Evolutionary conservation across 139 green algal genomes (phyloP).

Genomic region (Chlorella sp.): DNA sequence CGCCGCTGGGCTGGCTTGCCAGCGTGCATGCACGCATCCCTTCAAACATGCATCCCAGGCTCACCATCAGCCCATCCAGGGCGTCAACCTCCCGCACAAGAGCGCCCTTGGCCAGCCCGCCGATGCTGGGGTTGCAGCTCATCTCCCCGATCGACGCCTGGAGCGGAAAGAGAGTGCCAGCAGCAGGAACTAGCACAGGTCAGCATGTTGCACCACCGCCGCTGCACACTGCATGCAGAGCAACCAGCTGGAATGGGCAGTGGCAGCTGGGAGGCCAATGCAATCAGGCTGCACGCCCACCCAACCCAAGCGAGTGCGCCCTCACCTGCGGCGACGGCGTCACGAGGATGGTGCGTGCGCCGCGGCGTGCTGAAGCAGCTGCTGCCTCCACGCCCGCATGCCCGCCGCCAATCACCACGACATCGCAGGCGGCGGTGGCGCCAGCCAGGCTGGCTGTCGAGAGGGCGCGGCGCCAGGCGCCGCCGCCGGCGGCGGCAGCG

Average conservation of each 20-base stretch:
- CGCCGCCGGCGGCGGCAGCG: no score
- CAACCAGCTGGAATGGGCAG: no score
- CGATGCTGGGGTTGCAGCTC: slow-evolving; percentile 72
- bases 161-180: no score
- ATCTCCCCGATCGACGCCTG: slow-evolving; percentile 56
- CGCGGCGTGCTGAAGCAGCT: slow-evolving; percentile 54
- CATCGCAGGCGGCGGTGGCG: slow-evolving; percentile 8
- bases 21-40: no score
- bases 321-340: slow-evolving; percentile 36
- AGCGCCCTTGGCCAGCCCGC: slow-evolving; percentile 67
- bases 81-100: slow-evolving; percentile 69
- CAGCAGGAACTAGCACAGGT: no score
- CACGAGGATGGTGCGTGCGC: slow-evolving; percentile 55
- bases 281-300: no score
- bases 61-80: slow-evolving; percentile 65
- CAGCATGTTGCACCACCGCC: no score
- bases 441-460: background rate
- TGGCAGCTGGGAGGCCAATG: no score
- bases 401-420: slow-evolving; percentile 47
- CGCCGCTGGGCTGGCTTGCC: no score
- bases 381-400: slow-evolving; percentile 64
- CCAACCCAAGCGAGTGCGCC: no score
- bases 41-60: background rate
- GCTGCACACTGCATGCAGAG: no score
- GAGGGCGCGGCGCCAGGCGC: no score